Percentiles rank a stretch among this genome's conserved stretches.
These are phyloP conservation scores for Quercus cerris DNA, from an alignment of 306 rosid species.

Conservation along the genomic window DNA sequence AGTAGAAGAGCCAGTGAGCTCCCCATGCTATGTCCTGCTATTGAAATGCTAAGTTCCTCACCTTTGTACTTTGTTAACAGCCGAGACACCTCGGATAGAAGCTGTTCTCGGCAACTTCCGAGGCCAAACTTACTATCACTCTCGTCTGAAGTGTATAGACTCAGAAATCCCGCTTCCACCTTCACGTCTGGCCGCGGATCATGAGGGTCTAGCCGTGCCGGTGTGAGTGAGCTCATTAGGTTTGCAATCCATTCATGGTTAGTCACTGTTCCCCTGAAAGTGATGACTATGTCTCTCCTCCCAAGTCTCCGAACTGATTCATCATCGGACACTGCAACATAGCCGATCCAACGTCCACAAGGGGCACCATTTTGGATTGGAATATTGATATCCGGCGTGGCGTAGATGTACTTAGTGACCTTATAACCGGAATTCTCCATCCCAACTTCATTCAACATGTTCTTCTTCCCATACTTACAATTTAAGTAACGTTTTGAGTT, in stretches of 20 bases:
- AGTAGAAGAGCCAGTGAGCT: conserved; percentile 81
- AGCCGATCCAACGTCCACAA: conserved; percentile 85
- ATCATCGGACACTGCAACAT: conserved; percentile 60
- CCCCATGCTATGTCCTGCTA: conserved; percentile 96
- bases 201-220: conserved; percentile 69
- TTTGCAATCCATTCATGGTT: conserved; percentile 77
- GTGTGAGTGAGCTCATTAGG: conserved; percentile 74
- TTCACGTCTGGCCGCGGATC: conserved; percentile 55
- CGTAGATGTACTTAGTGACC: conserved; percentile 84
- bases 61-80: conserved; percentile 51
- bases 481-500: conserved; percentile 70
- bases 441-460: conserved; percentile 61
- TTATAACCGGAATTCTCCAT: conserved; percentile 61
- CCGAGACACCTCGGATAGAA: conserved; percentile 69
- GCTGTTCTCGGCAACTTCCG: conserved; percentile 81
- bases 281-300: conserved; percentile 59
- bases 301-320: conserved; percentile 49
- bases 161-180: conserved; percentile 80
- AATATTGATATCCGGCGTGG: conserved; percentile 65
- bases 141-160: conserved; percentile 75
- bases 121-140: conserved; percentile 51
- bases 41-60: conserved; percentile 60
- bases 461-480: conserved; percentile 72
- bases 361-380: conserved; percentile 41
- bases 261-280: conserved; percentile 82